A percentile compares a stretch with the other conserved stretches of the same genome.
Evolutionary conservation across 2,329 filamentous ascomycete genomes (phyloP).

Genomic region (Phialemoniopsis sp.): DNA sequence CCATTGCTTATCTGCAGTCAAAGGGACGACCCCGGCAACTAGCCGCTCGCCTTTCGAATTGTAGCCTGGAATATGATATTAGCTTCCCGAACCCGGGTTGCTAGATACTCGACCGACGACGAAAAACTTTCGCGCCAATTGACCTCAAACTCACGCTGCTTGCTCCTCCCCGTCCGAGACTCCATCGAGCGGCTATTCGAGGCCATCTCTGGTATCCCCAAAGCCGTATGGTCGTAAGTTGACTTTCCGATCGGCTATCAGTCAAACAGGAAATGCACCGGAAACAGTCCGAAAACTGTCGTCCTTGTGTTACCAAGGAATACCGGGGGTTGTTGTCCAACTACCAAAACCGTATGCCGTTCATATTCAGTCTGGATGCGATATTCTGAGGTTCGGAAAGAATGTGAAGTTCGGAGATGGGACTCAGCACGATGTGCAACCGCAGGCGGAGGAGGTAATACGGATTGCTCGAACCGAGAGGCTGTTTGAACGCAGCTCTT

Average conservation of each 20-base stretch:
- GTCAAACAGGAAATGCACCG: neutral
- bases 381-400: neutral
- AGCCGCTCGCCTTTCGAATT: constrained; percentile 87
- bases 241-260: constrained; percentile 1
- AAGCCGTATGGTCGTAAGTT: constrained; percentile 5
- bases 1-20: constrained; percentile 79
- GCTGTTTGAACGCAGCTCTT: too few relatives aligned
- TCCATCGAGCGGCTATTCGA: constrained; percentile 55
- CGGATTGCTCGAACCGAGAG: too few relatives aligned
- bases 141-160: constrained; percentile 65
- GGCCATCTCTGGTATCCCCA: constrained; percentile 9
- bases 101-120: too few relatives aligned
- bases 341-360: too few relatives aligned
- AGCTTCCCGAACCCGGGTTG: constrained; percentile 25
- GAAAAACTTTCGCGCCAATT: constrained; percentile 12
- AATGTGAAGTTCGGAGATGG: neutral
- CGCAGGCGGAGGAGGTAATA: too few relatives aligned
- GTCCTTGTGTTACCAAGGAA: too few relatives aligned
- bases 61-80: constrained; percentile 63
- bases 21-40: constrained; percentile 88
- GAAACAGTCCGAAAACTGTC: neutral
- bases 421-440: too few relatives aligned
- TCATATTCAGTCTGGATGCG: too few relatives aligned
- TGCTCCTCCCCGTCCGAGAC: constrained; percentile 71
- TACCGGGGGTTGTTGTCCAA: too few relatives aligned